A percentile compares a stretch with the other conserved stretches of the same genome.
Evolutionary conservation across 108 stramenopile genomes (phyloP).

Genomic region (Skeletonema costatum): DNA sequence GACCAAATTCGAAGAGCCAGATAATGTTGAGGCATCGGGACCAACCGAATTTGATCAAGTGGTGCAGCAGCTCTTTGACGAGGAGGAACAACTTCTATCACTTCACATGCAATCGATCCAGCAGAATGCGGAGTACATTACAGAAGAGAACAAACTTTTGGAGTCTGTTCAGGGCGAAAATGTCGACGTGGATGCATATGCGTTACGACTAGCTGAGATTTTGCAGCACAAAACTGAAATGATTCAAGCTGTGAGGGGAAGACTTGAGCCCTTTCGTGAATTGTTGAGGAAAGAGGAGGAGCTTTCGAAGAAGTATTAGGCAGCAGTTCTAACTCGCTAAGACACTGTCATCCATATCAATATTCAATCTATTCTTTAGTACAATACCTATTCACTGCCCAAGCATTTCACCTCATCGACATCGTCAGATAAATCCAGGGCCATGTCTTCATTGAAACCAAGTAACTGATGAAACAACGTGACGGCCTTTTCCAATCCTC

Average conservation of each 20-base stretch:
- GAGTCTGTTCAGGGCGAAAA: conserved; percentile 87
- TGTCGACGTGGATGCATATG: conserved; percentile 94
- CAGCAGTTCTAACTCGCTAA: too few relatives aligned
- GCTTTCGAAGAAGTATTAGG: conserved; percentile 8
- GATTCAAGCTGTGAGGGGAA: conserved; percentile 63
- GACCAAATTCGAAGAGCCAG: conserved; percentile 25
- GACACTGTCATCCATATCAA: too few relatives aligned
- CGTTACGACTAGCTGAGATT: conserved; percentile 85
- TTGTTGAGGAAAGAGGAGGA: conserved; percentile 42
- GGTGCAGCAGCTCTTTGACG: conserved; percentile 86
- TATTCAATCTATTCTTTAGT: too few relatives aligned
- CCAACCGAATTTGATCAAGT: conserved; percentile 66
- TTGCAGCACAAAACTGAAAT: conserved; percentile 83
- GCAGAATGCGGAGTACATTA: conserved; percentile 94
- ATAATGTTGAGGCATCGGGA: conserved; percentile 30
- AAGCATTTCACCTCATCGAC: conserved; percentile 6
- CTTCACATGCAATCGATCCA: conserved; percentile 88
- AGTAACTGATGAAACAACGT: conserved; percentile 27
- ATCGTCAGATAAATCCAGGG: conserved; percentile 27
- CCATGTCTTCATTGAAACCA: conserved; percentile 34
- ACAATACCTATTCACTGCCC: neutral
- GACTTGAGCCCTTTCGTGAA: conserved; percentile 60
- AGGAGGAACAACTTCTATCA: conserved; percentile 96
- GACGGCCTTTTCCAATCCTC: conserved; percentile 15
- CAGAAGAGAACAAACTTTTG: conserved; percentile 93